Evolutionary conservation across 2,329 filamentous ascomycete genomes (phyloP), one percentile per base, ranked within the genome.

Genomic region (Fusarium beomiforme): DNA sequence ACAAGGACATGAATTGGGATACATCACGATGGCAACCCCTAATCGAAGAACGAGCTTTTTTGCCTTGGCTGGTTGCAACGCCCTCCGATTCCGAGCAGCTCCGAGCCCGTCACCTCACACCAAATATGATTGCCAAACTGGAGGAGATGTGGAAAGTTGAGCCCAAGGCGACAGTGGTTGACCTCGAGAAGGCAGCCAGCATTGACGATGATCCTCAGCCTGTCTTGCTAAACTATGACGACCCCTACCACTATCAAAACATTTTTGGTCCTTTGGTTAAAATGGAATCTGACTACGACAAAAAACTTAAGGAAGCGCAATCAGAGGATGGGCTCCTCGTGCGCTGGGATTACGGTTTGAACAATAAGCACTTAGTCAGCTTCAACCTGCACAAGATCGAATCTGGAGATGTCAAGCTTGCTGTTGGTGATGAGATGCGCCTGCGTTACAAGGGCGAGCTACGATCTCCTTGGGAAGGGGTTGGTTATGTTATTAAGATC

Each of bases 1-100:
- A 94, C 72, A 99, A 99, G 83, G 96, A 99, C 78, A 98, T 99
- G 95, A 99, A 96, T 81, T 99, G 96, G 96, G 96, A 99, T 80
- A 97, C 95, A 9, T 97, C 95, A 29, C 91, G 95, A 79, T 99
- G 96, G 96, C 95, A 98, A 80, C 96, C 96, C 16, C 86, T 99
- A 64, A 98, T 99, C 72, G 95, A 98, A 81, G 96, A 99, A 78
- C 93, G 96, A 53, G 96, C 94, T 19, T 99, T 99, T 79, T 83
- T 99, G 39, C 88, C 92, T 41, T 99, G 96, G 96, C 92, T 99
- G 26, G 95, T 99, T 11, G 90, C 91, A 47, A 87, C 92, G 13
- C 96, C 96, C 2, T 93, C 93, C 36, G 97, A 99, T 78, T 93
- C 96, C 75, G 96, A 99, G 83, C 96, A 98, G 82, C 91, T 99